Evolutionary conservation across 2,329 filamentous ascomycete species (phyloP).

Genomic region (Biscogniauxia mediterranea): DNA sequence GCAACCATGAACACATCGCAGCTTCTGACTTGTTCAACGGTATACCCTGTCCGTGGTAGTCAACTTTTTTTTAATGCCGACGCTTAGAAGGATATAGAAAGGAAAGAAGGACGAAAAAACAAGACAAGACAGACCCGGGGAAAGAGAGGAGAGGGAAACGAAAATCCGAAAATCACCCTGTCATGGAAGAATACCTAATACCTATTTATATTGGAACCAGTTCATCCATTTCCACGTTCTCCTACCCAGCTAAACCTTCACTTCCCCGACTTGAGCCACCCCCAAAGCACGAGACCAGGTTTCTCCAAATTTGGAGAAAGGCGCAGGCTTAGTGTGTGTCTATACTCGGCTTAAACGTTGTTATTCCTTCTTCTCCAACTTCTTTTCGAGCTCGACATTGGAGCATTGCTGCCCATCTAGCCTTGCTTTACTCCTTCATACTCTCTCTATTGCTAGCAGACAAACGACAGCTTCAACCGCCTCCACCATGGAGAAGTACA

Average conservation of each 20-base stretch:
- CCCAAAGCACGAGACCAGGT: neutral
- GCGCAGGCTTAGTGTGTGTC: neutral
- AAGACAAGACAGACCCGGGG: neutral
- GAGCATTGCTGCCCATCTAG: too few relatives aligned
- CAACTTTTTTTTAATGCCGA: neutral
- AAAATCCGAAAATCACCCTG: too few relatives aligned
- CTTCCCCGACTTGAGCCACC: neutral
- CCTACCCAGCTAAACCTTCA: neutral
- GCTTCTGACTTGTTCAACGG: too few relatives aligned
- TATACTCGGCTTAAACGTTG: neutral
- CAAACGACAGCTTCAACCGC: neutral
- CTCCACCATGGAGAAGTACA: constrained; percentile 85
- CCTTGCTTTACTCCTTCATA: neutral
- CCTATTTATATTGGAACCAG: too few relatives aligned
- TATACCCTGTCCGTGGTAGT: neutral
- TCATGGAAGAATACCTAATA: neutral
- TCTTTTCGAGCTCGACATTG: too few relatives aligned
- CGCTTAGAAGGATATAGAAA: neutral
- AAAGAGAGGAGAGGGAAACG: neutral
- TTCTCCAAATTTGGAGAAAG: neutral
- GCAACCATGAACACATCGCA: neutral
- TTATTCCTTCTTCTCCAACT: neutral
- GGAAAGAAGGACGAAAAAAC: neutral
- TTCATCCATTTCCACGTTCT: neutral
- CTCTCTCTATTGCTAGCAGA: neutral